These are phyloP conservation scores for Mycena alexandri DNA, from an alignment of 768 basidiomycete species.

Conservation along the genomic window DNA sequence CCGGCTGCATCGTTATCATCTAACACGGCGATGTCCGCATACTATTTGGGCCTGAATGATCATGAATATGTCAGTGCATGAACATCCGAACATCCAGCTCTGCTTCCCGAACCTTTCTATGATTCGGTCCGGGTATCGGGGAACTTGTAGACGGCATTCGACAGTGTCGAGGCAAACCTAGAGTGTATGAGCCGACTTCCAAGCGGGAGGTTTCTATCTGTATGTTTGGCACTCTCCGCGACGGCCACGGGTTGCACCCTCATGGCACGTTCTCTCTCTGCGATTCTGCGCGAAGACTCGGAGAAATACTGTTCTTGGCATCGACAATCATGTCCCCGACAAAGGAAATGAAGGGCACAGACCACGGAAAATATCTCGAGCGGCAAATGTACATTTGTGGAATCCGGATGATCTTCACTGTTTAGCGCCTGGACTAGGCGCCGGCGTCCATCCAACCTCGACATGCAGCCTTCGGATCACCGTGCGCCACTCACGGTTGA, in stretches of 20 bases:
- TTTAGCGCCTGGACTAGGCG: background rate
- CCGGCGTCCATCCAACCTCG: constrained; percentile 1
- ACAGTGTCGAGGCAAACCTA: constrained; percentile 1
- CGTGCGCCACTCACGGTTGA: background rate
- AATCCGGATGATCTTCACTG: no score
- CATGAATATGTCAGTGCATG: background rate
- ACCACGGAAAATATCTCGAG: no score
- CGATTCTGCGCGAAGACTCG: constrained; percentile 2
- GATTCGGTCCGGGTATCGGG: background rate
- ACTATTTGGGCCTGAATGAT: background rate
- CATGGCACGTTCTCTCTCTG: background rate
- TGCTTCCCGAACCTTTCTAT: background rate
- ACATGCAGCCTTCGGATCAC: background rate
- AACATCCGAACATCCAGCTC: no score
- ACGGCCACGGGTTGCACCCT: background rate
- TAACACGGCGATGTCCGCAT: constrained; percentile 3
- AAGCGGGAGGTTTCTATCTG: background rate
- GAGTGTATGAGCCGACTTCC: background rate
- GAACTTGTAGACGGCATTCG: background rate
- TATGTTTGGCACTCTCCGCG: no score
- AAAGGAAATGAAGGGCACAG: background rate
- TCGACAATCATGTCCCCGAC: background rate
- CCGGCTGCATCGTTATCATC: background rate
- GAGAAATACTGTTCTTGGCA: constrained; percentile 20
- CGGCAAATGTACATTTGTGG: no score